phyloP scores from a whole-genome alignment of 2,329 filamentous ascomycete species.

The Curvularia lunata region DNA sequence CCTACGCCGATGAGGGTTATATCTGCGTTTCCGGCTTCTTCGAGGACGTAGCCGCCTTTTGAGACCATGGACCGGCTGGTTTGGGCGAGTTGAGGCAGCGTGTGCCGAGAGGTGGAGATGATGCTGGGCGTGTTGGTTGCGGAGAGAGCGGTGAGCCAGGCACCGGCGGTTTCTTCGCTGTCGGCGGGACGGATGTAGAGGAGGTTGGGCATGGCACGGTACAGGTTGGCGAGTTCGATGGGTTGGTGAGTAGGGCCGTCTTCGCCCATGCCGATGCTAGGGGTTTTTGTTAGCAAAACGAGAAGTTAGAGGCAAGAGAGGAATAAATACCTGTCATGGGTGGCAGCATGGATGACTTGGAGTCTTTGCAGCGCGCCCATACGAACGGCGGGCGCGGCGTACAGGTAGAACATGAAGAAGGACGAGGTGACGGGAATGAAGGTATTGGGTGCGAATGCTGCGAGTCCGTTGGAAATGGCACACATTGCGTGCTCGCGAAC shows the following conservation, averaged over 20 bases:
- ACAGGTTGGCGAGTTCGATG: constrained; percentile 62
- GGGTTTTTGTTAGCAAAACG: not conserved
- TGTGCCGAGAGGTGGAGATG: constrained; percentile 57
- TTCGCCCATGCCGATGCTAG: constrained; percentile 58
- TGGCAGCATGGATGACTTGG: constrained; percentile 65
- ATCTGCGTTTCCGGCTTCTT: constrained; percentile 50
- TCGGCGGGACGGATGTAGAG: constrained; percentile 66
- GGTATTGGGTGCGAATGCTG: constrained; percentile 54
- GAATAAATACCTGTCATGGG: constrained; percentile 56
- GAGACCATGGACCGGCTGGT: constrained; percentile 51
- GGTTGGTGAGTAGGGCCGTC: constrained; percentile 69
- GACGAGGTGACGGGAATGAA: constrained; percentile 62
- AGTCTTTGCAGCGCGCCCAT: constrained; percentile 66
- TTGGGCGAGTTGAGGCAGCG: constrained; percentile 48
- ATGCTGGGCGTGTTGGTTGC: constrained; percentile 52
- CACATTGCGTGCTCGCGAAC: constrained; percentile 48
- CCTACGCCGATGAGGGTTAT: constrained; percentile 54
- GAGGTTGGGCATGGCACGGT: constrained; percentile 68
- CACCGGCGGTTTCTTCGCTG: constrained; percentile 63
- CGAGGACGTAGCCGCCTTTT: constrained; percentile 57
- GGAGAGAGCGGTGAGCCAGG: constrained; percentile 58
- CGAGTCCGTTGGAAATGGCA: constrained; percentile 60
- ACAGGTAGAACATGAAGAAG: constrained; percentile 70
- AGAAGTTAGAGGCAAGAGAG: not conserved
- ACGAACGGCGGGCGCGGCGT: constrained; percentile 64